These are phyloP conservation scores for Cordyceps cicadae DNA, from an alignment of 2,329 filamentous ascomycete species.

Conservation along the genomic window DNA sequence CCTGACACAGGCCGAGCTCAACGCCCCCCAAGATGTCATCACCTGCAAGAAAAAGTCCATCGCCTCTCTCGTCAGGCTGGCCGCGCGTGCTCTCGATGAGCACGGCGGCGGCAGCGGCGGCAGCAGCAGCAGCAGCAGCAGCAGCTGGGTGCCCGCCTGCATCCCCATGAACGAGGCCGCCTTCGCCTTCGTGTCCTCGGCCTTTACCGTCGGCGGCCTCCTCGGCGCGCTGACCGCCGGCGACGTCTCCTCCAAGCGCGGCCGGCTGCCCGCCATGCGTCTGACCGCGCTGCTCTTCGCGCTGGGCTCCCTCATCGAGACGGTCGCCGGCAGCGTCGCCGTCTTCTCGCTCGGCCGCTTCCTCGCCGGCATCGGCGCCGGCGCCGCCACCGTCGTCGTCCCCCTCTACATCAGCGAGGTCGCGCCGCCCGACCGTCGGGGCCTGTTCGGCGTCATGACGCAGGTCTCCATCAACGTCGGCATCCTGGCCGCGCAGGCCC, in stretches of 20 bases:
- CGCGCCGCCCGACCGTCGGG: conserved; percentile 63
- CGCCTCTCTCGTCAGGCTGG: conserved; percentile 22
- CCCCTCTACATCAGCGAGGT: conserved; percentile 93
- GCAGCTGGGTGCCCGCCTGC: conserved; percentile 55
- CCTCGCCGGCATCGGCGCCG: conserved; percentile 74
- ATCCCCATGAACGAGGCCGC: conserved; percentile 77
- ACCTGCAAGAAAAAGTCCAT: conserved; percentile 61
- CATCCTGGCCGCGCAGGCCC: conserved; percentile 71
- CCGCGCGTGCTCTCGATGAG: conserved; percentile 9
- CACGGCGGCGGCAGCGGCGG: neutral
- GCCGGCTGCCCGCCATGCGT: conserved; percentile 68
- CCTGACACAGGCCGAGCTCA: conserved; percentile 65
- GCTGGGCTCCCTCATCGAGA: conserved; percentile 67
- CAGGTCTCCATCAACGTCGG: conserved; percentile 92
- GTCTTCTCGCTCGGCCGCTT: conserved; percentile 67
- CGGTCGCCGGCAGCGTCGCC: conserved; percentile 58
- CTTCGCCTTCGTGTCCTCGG: conserved; percentile 80
- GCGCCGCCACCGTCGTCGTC: conserved; percentile 83
- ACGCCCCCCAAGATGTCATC: conserved; percentile 88
- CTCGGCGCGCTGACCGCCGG: conserved; percentile 74
- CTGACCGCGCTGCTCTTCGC: conserved; percentile 70
- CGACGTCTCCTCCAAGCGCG: conserved; percentile 67
- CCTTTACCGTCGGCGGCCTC: conserved; percentile 85
- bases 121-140: neutral
- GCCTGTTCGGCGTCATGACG: conserved; percentile 76